Base-by-base conservation (phyloP, 441 rosid genomes). In the Gossypium davidsonii region DNA sequence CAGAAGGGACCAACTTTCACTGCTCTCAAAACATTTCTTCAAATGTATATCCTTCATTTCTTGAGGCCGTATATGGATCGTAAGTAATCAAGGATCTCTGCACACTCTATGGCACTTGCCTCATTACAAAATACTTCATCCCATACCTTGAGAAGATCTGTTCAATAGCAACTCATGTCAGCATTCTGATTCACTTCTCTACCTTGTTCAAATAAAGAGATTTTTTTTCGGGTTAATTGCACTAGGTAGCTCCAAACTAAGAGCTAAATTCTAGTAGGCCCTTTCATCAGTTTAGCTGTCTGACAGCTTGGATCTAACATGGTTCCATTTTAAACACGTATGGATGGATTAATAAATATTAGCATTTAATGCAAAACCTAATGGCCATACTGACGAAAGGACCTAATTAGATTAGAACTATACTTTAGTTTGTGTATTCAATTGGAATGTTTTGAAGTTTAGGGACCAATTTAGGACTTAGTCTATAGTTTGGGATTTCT, bases 101-200 rank as follows among this genome's bases (percentile, higher is more conserved):
- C 85, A 74, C 84, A 77, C 76, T 89, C 89, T 2, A 88, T 75
- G 31, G 88, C 86, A 14, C 91, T 87, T 20, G 89, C 85, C 77
- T 89, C 81, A 4, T 68, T 77, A 72, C 92, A 78, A 76, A 92
- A 90, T 25, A 83, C 87, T 76, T 85, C 90, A 46, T 88, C 82
- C 98, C 99, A 92, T 67, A 86, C 66, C 87, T 83, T 89, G 74
- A 70, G 56, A 71, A 95, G 89, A 81, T 91, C 99, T 95, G 90
- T n/a, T 77, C 60, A 77, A 82, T 77, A 48, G 70, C 14, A 75
- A 71, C 21, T 17, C 57, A 53, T 6, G 73, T 85, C 60, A 73
- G 71, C 7, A 63, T 1, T 10, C n/a, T 44, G 12, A 72, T 9
- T 21, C 66, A 31, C 10, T 51, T 63, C 39, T 26, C 10, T 49